Conservation (phyloP, 2,329 filamentous ascomycete species). For the Venturia carpophila region DNA sequence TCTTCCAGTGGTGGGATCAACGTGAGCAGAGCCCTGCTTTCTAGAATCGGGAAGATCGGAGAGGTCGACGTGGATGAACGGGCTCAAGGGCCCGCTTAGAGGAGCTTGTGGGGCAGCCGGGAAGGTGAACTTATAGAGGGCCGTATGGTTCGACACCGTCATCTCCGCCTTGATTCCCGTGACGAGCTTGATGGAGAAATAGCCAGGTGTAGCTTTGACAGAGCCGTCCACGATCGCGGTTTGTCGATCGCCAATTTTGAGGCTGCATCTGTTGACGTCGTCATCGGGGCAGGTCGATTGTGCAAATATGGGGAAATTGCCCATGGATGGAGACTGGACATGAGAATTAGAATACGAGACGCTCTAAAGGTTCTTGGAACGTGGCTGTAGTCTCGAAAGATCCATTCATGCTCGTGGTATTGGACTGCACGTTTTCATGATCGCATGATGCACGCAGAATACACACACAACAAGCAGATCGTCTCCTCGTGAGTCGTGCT, state of each 20-base stretch:
- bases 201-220: constrained; percentile 49
- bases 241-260: constrained; percentile 42
- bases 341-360: not conserved
- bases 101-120: constrained; percentile 37
- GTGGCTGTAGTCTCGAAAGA: not conserved
- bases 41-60: constrained; percentile 50
- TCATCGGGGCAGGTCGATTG: constrained; percentile 55
- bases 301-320: constrained; percentile 66
- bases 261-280: constrained; percentile 52
- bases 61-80: constrained; percentile 54
- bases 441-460: not conserved
- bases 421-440: not conserved
- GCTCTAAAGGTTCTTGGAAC: not conserved
- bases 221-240: constrained; percentile 45
- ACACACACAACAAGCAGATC: not conserved
- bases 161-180: constrained; percentile 54
- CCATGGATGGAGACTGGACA: constrained; percentile 49
- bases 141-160: constrained; percentile 51
- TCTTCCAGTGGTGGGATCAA: constrained; percentile 46
- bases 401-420: not conserved
- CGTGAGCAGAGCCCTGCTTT: constrained; percentile 43
- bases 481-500: not conserved
- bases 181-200: constrained; percentile 50
- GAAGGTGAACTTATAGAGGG: constrained; percentile 50
- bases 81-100: constrained; percentile 32